Evolutionary conservation across 495 filamentous ascomycete genomes (phyloP).

Genomic region (Clohesyomyces aquaticus): DNA sequence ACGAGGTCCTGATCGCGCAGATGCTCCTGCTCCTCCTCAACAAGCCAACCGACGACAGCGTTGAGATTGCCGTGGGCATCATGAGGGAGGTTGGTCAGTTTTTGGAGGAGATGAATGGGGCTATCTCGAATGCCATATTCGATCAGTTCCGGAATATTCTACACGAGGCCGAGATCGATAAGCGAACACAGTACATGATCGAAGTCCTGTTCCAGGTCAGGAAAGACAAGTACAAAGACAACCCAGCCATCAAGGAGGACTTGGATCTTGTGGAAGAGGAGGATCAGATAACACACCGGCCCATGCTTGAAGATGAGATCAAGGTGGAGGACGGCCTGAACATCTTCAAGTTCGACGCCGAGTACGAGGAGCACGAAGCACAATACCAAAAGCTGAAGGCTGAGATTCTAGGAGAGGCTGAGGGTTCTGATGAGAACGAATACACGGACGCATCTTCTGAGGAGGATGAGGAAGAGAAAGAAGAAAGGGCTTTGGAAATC

Average conservation of each 20-base stretch:
- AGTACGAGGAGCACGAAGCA: slow-evolving; percentile 89
- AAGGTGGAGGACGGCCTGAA: slow-evolving; percentile 84
- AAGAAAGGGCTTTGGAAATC: slow-evolving; percentile 81
- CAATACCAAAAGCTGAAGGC: slow-evolving; percentile 87
- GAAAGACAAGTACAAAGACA: slow-evolving; percentile 95
- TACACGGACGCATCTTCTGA: slow-evolving; percentile 74
- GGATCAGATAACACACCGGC: slow-evolving; percentile 90
- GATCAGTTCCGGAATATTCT: slow-evolving; percentile 94
- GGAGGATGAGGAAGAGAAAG: slow-evolving; percentile 78
- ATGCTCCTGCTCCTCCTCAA: slow-evolving; percentile 85
- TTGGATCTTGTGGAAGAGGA: slow-evolving; percentile 95
- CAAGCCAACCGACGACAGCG: slow-evolving; percentile 95
- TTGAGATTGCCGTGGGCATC: slow-evolving; percentile 93
- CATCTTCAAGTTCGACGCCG: slow-evolving; percentile 89
- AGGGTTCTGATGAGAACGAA: slow-evolving; percentile 68
- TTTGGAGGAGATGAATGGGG: slow-evolving; percentile 87
- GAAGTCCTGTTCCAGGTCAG: slow-evolving; percentile 96
- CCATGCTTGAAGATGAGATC: slow-evolving; percentile 73
- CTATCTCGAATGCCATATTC: slow-evolving; percentile 85
- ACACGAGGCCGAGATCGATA: slow-evolving; percentile 94
- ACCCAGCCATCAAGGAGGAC: slow-evolving; percentile 86
- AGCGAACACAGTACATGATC: slow-evolving; percentile 97
- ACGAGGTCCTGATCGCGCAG: slow-evolving; percentile 89
- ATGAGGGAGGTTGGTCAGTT: slow-evolving; percentile 91
- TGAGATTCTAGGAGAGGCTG: slow-evolving; percentile 91